Conservation (phyloP, 177 flowering plant genomes). For the Telopea speciosissima region DNA sequence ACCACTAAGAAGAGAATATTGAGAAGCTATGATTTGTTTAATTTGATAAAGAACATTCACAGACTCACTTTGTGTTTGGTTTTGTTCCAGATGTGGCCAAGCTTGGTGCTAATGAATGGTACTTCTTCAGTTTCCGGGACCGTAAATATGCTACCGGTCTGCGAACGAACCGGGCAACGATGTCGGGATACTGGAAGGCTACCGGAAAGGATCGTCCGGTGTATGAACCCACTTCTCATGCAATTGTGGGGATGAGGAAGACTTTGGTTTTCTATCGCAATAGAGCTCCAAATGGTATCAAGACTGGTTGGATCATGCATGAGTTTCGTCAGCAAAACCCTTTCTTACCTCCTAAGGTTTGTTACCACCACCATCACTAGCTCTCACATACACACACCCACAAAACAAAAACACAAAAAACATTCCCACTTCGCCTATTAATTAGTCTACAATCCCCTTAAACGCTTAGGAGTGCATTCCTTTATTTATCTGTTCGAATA, state of each 20-base stretch:
- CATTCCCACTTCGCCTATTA: no score
- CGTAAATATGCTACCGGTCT: slow-evolving; percentile 76
- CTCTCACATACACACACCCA: neutral
- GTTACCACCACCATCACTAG: neutral
- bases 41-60: no score
- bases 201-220: slow-evolving; percentile 78
- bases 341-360: slow-evolving; percentile 66
- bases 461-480: no score
- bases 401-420: no score
- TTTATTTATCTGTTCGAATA: no score
- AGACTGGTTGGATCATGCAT: slow-evolving; percentile 92
- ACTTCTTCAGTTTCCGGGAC: slow-evolving; percentile 87
- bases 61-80: neutral
- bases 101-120: slow-evolving; percentile 80
- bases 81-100: slow-evolving; percentile 61
- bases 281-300: slow-evolving; percentile 82
- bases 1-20: no score
- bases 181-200: slow-evolving; percentile 83
- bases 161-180: slow-evolving; percentile 70
- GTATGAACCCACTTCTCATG: slow-evolving; percentile 38
- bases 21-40: no score
- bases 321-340: slow-evolving; percentile 80
- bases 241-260: slow-evolving; percentile 77
- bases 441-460: no score
- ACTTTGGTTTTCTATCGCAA: slow-evolving; percentile 75